Conservation (phyloP, 768 basidiomycete genomes). For the Harrya chromipes region DNA sequence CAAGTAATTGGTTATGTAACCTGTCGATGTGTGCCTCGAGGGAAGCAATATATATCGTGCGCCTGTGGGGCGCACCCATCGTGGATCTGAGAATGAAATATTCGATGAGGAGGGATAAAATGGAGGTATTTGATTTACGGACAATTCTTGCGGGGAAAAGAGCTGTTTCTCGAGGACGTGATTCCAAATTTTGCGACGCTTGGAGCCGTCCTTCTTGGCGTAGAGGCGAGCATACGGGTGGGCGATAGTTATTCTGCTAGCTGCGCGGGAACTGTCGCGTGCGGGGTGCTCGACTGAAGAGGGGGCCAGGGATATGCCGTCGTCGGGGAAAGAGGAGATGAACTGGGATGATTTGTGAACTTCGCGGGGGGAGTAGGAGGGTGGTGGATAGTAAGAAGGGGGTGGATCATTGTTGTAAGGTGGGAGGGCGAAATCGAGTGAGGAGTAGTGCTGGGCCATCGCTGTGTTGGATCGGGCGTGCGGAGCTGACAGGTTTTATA, state of each 20-base stretch:
- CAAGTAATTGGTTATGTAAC: constrained; percentile 56
- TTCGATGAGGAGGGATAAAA: neutral
- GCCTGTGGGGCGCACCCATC: constrained; percentile 63
- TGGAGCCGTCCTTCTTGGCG: constrained; percentile 59
- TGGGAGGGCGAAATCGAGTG: constrained; percentile 9
- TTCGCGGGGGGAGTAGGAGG: constrained; percentile 2
- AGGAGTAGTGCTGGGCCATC: constrained; percentile 20
- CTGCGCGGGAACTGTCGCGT: constrained; percentile 17
- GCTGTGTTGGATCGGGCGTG: constrained; percentile 7
- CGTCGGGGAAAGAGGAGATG: constrained; percentile 20
- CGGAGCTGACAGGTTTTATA: constrained; percentile 17
- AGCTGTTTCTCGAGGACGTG: constrained; percentile 72
- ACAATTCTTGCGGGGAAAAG: constrained; percentile 68
- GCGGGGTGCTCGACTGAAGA: constrained; percentile 14
- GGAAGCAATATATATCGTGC: constrained; percentile 68
- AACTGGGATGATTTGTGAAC: constrained; percentile 1
- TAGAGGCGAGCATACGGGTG: constrained; percentile 72
- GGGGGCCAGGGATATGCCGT: constrained; percentile 19
- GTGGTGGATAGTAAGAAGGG: constrained; percentile 7
- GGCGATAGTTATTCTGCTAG: constrained; percentile 37
- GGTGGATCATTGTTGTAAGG: constrained; percentile 11
- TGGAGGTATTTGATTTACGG: constrained; percentile 18
- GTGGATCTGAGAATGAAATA: constrained; percentile 44
- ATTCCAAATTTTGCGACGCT: constrained; percentile 75
- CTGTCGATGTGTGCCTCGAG: constrained; percentile 71